Evolutionary conservation across 2,329 filamentous ascomycete genomes (phyloP).

Genomic region (Bisporella sp.): DNA sequence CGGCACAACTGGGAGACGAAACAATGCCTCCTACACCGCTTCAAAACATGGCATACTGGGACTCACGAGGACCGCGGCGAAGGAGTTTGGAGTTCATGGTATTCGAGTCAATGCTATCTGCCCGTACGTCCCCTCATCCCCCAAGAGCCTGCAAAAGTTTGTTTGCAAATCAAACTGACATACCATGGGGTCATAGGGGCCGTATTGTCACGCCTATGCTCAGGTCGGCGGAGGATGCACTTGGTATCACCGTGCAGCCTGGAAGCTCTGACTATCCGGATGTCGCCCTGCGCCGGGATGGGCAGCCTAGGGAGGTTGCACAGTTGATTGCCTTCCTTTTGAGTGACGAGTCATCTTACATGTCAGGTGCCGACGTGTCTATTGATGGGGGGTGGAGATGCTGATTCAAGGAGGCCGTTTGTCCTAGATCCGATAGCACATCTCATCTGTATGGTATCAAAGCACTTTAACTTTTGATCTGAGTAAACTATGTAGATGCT

Average conservation of each 20-base stretch:
- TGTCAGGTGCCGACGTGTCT: background rate
- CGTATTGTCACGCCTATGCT: background rate
- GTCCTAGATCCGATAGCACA: too few relatives aligned
- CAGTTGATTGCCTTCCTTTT: background rate
- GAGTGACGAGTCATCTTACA: background rate
- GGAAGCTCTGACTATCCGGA: background rate
- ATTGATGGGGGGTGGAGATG: background rate
- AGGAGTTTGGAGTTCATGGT: conserved; percentile 9
- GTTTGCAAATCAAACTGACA: background rate
- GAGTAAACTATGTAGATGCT: too few relatives aligned
- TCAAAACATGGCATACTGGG: conserved; percentile 23
- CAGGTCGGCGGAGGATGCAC: background rate
- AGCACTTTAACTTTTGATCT: too few relatives aligned
- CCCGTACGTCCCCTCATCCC: conserved; percentile 12
- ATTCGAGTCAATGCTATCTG: conserved; percentile 10
- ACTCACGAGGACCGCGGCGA: conserved; percentile 12
- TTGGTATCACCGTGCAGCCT: background rate
- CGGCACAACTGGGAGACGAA: conserved; percentile 22
- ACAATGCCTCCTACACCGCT: conserved; percentile 14
- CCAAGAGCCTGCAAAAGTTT: background rate
- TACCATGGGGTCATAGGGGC: background rate
- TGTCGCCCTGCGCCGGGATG: background rate
- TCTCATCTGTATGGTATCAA: too few relatives aligned
- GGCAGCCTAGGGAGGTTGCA: background rate
- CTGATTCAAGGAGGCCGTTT: background rate